A percentile compares a stretch with the other conserved stretches of the same genome.
Evolutionary conservation across 78 protist species (phyloP).

Genomic region (Dictyostelium capitatum): DNA sequence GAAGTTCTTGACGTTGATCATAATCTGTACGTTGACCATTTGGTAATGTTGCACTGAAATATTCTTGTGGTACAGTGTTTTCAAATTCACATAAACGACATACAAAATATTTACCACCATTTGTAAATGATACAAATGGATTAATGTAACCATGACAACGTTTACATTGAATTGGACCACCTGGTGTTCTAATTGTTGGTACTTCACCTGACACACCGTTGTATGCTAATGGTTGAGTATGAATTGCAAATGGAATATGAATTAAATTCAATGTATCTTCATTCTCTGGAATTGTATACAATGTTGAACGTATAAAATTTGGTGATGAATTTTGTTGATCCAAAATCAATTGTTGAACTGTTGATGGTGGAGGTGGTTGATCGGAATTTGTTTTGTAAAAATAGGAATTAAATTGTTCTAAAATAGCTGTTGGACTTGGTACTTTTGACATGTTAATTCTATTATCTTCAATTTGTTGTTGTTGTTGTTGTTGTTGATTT

Average conservation of each 20-base stretch:
- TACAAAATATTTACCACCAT: slow-evolving; percentile 63
- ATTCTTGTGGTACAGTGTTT: slow-evolving; percentile 54
- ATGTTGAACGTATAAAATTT: slow-evolving; percentile 59
- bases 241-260: slow-evolving; percentile 71
- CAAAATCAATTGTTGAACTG: slow-evolving; percentile 27
- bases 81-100: slow-evolving; percentile 81
- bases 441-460: slow-evolving; percentile 49
- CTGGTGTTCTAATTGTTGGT: slow-evolving; percentile 53
- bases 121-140: slow-evolving; percentile 64
- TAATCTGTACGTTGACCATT: slow-evolving; percentile 71
- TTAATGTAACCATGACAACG: slow-evolving; percentile 79
- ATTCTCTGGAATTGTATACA: slow-evolving; percentile 74
- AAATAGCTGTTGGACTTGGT: slow-evolving; percentile 52
- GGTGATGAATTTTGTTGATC: slow-evolving; percentile 65
- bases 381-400: slow-evolving; percentile 29
- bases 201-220: not conserved
- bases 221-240: slow-evolving; percentile 49
- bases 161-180: slow-evolving; percentile 78
- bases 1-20: slow-evolving; percentile 65
- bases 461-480: slow-evolving; percentile 15
- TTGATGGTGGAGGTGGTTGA: slow-evolving; percentile 54
- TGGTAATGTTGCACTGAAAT: slow-evolving; percentile 65
- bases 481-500: not conserved
- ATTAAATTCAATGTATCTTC: slow-evolving; percentile 28
- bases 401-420: slow-evolving; percentile 39